A percentile compares a stretch with the other conserved stretches of the same genome.
Evolutionary conservation across 139 green algal species (phyloP).

Genomic region (Desmodesmus armatus): DNA sequence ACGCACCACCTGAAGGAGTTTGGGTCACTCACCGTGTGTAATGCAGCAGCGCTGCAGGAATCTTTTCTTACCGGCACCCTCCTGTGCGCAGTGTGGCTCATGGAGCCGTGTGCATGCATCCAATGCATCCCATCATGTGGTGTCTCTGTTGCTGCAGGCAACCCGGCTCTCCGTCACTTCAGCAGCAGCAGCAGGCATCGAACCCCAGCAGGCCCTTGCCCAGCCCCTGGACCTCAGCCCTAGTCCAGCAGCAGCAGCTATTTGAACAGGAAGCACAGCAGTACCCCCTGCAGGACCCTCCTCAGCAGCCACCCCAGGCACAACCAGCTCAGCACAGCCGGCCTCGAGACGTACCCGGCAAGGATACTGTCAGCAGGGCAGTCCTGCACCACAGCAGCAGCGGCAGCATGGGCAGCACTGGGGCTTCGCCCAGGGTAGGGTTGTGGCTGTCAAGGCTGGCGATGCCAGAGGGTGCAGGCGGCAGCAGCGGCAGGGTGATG

Average conservation of each 20-base stretch:
- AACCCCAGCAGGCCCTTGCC: not conserved
- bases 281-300: not conserved
- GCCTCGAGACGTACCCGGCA: not conserved
- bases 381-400: no score
- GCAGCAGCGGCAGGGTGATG: no score
- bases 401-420: no score
- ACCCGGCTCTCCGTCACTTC: not conserved
- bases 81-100: no score
- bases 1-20: not conserved
- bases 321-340: not conserved
- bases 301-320: no score
- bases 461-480: no score
- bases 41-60: not conserved
- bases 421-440: no score
- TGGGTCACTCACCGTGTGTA: not conserved
- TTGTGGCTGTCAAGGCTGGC: no score
- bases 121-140: no score
- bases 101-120: no score
- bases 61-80: no score
- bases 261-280: not conserved
- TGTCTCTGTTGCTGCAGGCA: not conserved
- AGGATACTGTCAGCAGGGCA: no score
- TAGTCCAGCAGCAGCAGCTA: conserved; percentile 15
- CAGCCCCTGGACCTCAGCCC: not conserved
- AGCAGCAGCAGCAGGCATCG: conserved; percentile 32